These are phyloP conservation scores for Circinella umbellata DNA, from an alignment of 371 early-diverging fungal genomes.

Conservation along the genomic window DNA sequence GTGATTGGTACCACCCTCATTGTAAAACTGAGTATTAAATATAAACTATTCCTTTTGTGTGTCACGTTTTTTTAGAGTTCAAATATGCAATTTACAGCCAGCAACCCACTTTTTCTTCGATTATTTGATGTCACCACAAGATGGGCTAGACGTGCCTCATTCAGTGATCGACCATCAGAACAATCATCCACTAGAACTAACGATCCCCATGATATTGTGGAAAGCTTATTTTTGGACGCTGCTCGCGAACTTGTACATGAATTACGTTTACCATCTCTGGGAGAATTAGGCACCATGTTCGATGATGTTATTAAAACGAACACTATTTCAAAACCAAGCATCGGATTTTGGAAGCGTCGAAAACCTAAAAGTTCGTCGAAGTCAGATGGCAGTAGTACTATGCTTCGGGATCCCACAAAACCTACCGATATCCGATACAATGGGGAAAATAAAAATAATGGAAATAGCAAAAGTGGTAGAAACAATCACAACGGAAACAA, in stretches of 20 bases:
- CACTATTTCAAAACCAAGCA: slow-evolving; percentile 17
- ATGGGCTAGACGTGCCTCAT: slow-evolving; percentile 22
- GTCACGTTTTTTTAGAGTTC: slow-evolving; percentile 2
- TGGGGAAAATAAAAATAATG: background rate
- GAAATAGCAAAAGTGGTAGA: background rate
- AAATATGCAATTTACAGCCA: slow-evolving; percentile 6
- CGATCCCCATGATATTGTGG: slow-evolving; percentile 17
- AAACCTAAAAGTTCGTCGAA: background rate
- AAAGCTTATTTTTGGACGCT: slow-evolving; percentile 29
- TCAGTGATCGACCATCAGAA: slow-evolving; percentile 16
- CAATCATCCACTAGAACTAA: slow-evolving; percentile 23
- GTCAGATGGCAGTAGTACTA: background rate
- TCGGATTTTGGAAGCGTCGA: slow-evolving; percentile 1
- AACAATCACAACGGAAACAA: background rate
- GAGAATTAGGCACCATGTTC: slow-evolving; percentile 38
- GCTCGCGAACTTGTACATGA: slow-evolving; percentile 35
- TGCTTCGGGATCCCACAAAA: background rate
- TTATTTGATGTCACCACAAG: slow-evolving; percentile 15
- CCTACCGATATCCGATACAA: background rate
- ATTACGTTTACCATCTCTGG: slow-evolving; percentile 23
- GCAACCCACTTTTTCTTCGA: slow-evolving; percentile 20
- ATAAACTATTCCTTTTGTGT: background rate
- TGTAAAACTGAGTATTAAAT: background rate
- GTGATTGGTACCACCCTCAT: slow-evolving; percentile 14
- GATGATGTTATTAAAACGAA: slow-evolving; percentile 38